These are phyloP conservation scores for Tephrocybe sp. DNA, from an alignment of 768 basidiomycete genomes.

Conservation along the genomic window DNA sequence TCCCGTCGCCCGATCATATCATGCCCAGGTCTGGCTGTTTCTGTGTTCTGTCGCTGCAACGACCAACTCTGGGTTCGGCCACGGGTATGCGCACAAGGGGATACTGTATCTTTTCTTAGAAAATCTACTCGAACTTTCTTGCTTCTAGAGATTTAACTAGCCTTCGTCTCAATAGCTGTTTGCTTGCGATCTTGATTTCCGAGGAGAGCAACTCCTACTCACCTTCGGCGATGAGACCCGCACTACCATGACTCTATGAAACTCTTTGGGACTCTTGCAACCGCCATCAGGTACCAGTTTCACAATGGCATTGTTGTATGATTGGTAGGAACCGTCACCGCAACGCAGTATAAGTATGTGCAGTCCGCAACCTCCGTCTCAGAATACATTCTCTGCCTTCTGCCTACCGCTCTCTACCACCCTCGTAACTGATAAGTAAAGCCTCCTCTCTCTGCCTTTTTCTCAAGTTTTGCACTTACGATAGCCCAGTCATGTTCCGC, in stretches of 20 bases:
- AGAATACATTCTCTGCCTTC: neutral
- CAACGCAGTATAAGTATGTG: constrained; percentile 4
- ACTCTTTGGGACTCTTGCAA: neutral
- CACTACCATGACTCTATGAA: neutral
- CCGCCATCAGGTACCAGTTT: constrained; percentile 6
- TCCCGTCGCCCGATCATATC: neutral
- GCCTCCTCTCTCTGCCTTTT: neutral
- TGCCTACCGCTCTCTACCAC: neutral
- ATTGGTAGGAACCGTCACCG: constrained; percentile 4
- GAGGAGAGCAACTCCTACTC: too few relatives aligned
- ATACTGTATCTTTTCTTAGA: neutral
- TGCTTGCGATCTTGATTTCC: too few relatives aligned
- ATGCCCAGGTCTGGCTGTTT: neutral
- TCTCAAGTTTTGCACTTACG: neutral
- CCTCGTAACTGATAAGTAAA: neutral
- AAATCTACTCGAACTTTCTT: neutral
- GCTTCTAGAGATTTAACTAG: too few relatives aligned
- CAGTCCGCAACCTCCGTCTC: neutral
- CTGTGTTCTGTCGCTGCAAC: neutral
- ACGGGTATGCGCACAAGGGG: constrained; percentile 1
- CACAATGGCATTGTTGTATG: constrained; percentile 2
- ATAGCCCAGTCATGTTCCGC: constrained; percentile 8
- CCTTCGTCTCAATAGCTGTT: too few relatives aligned
- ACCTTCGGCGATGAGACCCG: neutral
- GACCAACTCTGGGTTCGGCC: neutral